Conservation (phyloP, 1,284 basidiomycete species). For the Ceratobasidium theobromae region DNA sequence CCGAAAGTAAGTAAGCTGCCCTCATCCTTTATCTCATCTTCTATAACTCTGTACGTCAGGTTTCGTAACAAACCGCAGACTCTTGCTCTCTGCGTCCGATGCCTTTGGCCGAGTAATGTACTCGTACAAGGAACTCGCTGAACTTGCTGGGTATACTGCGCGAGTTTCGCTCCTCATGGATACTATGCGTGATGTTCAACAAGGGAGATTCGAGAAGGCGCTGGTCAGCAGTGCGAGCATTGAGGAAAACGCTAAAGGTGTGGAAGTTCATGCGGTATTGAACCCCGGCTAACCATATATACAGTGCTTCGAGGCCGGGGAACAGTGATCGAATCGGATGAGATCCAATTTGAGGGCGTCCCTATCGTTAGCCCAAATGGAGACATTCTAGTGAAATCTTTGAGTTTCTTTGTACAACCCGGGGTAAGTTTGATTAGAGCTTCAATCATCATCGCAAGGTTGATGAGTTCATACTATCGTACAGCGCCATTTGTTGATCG, state of each 20-base stretch:
- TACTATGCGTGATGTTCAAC: slow-evolving; percentile 86
- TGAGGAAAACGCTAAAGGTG: slow-evolving; percentile 80
- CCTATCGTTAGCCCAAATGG: slow-evolving; percentile 97
- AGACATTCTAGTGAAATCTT: slow-evolving; percentile 79
- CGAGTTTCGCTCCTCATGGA: slow-evolving; percentile 88
- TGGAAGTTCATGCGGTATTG: slow-evolving; percentile 30
- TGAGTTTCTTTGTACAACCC: slow-evolving; percentile 88
- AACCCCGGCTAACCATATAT: slow-evolving; percentile 1
- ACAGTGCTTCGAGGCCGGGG: slow-evolving; percentile 81
- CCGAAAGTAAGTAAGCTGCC: slow-evolving; percentile 63
- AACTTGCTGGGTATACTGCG: slow-evolving; percentile 93
- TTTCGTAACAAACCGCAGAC: slow-evolving; percentile 91
- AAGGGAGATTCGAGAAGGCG: slow-evolving; percentile 87
- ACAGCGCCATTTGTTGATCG: slow-evolving; percentile 86
- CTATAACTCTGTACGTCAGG: slow-evolving; percentile 48
- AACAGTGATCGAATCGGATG: slow-evolving; percentile 70
- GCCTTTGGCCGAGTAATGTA: slow-evolving; percentile 78
- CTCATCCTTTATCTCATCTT: not conserved
- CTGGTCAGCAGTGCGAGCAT: slow-evolving; percentile 73
- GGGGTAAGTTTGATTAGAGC: slow-evolving; percentile 60
- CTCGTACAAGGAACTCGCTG: slow-evolving; percentile 94
- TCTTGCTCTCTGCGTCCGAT: slow-evolving; percentile 68
- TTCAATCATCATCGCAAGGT: not conserved
- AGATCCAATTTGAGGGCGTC: slow-evolving; percentile 89
- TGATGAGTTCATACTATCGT: not conserved